These are phyloP conservation scores for Pleurotus cornucopiae DNA, from an alignment of 768 basidiomycete genomes.

Conservation along the genomic window DNA sequence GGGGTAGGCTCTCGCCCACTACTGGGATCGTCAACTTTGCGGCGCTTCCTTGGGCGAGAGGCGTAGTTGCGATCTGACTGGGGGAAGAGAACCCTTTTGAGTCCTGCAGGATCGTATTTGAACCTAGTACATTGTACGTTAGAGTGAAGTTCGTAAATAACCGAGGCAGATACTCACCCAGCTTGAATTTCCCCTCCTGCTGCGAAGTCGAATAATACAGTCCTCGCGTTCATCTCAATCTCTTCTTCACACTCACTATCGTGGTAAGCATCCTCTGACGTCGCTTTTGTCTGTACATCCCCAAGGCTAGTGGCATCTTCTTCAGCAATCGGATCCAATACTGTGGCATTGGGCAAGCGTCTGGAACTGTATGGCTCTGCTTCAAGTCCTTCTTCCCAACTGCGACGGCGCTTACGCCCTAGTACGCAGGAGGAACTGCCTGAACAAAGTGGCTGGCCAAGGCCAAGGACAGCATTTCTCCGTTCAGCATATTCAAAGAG, in stretches of 20 bases:
- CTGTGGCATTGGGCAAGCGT: slow-evolving; percentile 33
- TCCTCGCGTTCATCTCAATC: slow-evolving; percentile 21
- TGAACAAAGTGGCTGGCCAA: slow-evolving; percentile 19
- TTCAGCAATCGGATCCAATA: slow-evolving; percentile 37
- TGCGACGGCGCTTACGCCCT: slow-evolving; percentile 39
- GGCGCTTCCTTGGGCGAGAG: slow-evolving; percentile 28
- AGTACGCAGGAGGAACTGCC: slow-evolving; percentile 27
- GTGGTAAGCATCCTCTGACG: slow-evolving; percentile 11
- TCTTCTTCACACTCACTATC: slow-evolving; percentile 22
- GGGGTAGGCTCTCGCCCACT: slow-evolving; percentile 4
- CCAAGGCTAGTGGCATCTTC: slow-evolving; percentile 25
- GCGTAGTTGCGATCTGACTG: slow-evolving; percentile 8
- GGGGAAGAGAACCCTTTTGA: slow-evolving; percentile 44
- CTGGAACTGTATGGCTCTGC: slow-evolving; percentile 18
- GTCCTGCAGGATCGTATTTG: slow-evolving; percentile 44
- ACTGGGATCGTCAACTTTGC: slow-evolving; percentile 14
- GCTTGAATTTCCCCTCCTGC: slow-evolving; percentile 29
- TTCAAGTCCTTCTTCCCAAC: slow-evolving; percentile 22
- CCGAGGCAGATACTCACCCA: slow-evolving; percentile 33
- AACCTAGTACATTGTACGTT: slow-evolving; percentile 30
- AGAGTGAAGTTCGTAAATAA: neutral
- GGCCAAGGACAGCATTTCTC: slow-evolving; percentile 42
- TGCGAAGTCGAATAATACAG: slow-evolving; percentile 23
- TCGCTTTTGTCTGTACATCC: slow-evolving; percentile 18
- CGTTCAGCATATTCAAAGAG: slow-evolving; percentile 64